A percentile compares a stretch with the other conserved stretches of the same genome.
Evolutionary conservation across 2,329 filamentous ascomycete species (phyloP).

Genomic region (Chalaropsis thielavioides): DNA sequence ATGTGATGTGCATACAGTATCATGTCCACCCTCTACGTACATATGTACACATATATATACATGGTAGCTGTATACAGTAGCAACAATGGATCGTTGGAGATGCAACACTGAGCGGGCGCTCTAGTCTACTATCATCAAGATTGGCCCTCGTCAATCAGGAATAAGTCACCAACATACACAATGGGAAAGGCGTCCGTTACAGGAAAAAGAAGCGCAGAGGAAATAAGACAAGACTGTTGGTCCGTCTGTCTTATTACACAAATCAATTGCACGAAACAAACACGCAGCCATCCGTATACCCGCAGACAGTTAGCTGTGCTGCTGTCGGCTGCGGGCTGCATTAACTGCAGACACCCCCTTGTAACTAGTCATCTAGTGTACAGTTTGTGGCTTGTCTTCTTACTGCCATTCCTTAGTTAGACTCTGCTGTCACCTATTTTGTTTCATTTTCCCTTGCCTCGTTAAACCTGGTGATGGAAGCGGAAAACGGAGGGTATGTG

Average conservation of each 20-base stretch:
- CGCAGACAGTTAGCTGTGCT: background rate
- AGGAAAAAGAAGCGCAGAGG: background rate
- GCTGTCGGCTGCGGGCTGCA: background rate
- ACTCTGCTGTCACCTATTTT: background rate
- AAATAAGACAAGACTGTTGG: background rate
- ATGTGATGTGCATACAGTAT: background rate
- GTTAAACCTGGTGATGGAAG: too few relatives aligned
- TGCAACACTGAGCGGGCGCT: background rate
- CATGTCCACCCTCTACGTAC: background rate
- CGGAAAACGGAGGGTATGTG: too few relatives aligned
- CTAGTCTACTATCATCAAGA: background rate
- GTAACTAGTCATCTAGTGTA: background rate
- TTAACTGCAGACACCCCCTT: background rate
- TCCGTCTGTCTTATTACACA: background rate
- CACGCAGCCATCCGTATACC: background rate
- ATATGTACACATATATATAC: background rate
- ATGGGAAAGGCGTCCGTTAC: background rate
- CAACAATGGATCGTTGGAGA: background rate
- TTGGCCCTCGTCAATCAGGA: background rate
- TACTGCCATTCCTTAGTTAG: background rate
- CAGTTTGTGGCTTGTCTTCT: background rate
- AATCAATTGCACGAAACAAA: background rate
- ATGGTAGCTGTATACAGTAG: background rate
- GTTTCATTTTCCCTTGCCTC: too few relatives aligned
- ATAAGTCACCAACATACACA: background rate